Evolutionary conservation across 306 rosid species (phyloP).

Genomic region (Glycine soja): DNA sequence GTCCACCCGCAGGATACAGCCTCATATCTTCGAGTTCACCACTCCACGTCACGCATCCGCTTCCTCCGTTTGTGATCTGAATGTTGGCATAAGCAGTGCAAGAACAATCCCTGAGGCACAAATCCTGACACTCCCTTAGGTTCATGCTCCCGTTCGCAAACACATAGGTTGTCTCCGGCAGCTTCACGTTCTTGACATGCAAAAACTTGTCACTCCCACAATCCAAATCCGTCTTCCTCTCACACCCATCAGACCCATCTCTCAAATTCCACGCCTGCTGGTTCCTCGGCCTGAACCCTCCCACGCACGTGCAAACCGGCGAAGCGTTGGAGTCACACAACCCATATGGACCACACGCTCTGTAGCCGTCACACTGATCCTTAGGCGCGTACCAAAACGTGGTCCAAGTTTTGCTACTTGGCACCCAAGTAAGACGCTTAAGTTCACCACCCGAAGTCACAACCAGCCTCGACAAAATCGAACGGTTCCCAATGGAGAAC

Average conservation of each 20-base stretch:
- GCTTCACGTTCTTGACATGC: conserved; percentile 53
- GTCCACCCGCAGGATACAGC: conserved; percentile 59
- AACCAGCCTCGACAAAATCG: conserved; percentile 51
- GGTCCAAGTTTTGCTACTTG: conserved; percentile 54
- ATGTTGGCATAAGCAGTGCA: conserved; percentile 68
- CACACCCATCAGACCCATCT: conserved; percentile 83
- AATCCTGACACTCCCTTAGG: conserved; percentile 49
- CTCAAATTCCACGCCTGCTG: conserved; percentile 69
- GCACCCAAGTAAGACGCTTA: conserved; percentile 59
- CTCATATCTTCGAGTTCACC: conserved; percentile 62
- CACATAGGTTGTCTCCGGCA: conserved; percentile 68
- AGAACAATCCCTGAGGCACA: conserved; percentile 64
- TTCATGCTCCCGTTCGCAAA: conserved; percentile 55
- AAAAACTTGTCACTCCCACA: conserved; percentile 61
- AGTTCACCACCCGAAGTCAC: conserved; percentile 51
- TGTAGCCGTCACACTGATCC: conserved; percentile 67
- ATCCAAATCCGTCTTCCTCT: conserved; percentile 55
- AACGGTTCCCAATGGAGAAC: conserved; percentile 37
- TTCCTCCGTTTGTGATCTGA: conserved; percentile 52
- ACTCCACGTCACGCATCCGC: conserved; percentile 72
- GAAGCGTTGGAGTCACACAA: conserved; percentile 67
- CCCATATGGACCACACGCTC: conserved; percentile 68
- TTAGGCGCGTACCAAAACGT: conserved; percentile 68
- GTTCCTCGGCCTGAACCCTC: conserved; percentile 68
- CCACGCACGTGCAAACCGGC: conserved; percentile 70